phyloP scores from a whole-genome alignment of 176 grass and related monocot genomes.

The Zizania latifolia region DNA sequence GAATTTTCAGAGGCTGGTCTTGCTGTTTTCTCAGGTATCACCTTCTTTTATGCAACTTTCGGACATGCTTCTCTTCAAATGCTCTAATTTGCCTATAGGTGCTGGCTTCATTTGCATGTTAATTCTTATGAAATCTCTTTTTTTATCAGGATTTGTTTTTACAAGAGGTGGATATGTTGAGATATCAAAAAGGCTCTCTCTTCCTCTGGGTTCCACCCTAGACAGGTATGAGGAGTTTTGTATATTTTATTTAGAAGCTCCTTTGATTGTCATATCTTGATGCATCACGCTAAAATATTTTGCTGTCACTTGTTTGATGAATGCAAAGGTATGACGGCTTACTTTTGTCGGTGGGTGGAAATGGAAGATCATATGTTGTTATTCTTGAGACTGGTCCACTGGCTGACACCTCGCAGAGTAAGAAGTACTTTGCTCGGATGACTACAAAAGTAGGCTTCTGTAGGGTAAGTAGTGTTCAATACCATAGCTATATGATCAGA shows the following conservation, averaged over 20 bases:
- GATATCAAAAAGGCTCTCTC: constrained; percentile 81
- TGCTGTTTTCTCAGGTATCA: constrained; percentile 72
- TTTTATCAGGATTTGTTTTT: constrained; percentile 79
- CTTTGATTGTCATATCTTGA: neutral
- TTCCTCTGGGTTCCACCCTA: constrained; percentile 92
- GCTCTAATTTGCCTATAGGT: neutral
- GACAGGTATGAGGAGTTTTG: constrained; percentile 57
- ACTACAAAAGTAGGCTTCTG: constrained; percentile 95
- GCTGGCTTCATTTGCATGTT: neutral
- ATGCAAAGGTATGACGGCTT: constrained; percentile 81
- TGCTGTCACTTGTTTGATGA: constrained; percentile 2
- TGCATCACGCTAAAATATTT: constrained; percentile 10
- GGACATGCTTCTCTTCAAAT: neutral
- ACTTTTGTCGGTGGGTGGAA: constrained; percentile 89
- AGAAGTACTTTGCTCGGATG: constrained; percentile 86
- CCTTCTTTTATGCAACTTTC: neutral
- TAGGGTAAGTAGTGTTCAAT: constrained; percentile 58
- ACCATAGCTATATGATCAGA: constrained; percentile 11
- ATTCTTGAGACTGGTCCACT: constrained; percentile 95
- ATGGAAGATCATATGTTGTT: constrained; percentile 89
- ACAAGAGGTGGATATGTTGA: constrained; percentile 92
- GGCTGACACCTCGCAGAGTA: constrained; percentile 90
- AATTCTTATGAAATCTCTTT: constrained; percentile 11
- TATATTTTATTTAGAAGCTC: constrained; percentile 19
- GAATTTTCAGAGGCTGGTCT: constrained; percentile 55